Percentiles rank a stretch among this genome's conserved stretches.
Conservation (phyloP, 306 rosid species). For the Castanea crenata region DNA sequence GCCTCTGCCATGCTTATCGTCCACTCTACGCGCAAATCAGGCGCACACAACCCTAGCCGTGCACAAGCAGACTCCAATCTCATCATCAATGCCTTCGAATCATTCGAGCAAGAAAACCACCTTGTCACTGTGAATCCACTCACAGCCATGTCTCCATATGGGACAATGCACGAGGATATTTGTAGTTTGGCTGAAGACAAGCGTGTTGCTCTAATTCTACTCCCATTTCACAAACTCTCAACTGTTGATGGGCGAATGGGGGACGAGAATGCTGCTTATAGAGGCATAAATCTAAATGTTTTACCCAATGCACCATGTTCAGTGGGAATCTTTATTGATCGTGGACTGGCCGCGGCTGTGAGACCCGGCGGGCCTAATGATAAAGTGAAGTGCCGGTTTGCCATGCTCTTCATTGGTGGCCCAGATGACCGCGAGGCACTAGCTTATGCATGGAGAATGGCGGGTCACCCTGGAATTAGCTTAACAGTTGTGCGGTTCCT, state of each 20-base stretch:
- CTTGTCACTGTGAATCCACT: conserved; percentile 17
- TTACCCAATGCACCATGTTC: conserved; percentile 34
- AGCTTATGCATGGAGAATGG: conserved; percentile 56
- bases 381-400: not conserved
- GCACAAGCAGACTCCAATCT: conserved; percentile 23
- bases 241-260: conserved; percentile 9
- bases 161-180: conserved; percentile 42
- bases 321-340: conserved; percentile 28
- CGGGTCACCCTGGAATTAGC: conserved; percentile 25
- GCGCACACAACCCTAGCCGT: conserved; percentile 11
- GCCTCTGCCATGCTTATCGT: conserved; percentile 28
- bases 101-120: not conserved
- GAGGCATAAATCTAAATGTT: conserved; percentile 27
- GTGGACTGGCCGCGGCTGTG: conserved; percentile 6
- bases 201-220: conserved; percentile 24
- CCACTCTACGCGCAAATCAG: not conserved
- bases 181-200: conserved; percentile 25
- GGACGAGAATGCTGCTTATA: not conserved
- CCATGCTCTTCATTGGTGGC: conserved; percentile 36
- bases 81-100: conserved; percentile 14
- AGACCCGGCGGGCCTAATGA: not conserved
- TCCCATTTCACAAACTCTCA: conserved; percentile 36
- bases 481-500: conserved; percentile 39
- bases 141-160: conserved; percentile 18
- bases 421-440: conserved; percentile 66